Conservation (phyloP, 208 protist species). For the Leishmania major region DNA sequence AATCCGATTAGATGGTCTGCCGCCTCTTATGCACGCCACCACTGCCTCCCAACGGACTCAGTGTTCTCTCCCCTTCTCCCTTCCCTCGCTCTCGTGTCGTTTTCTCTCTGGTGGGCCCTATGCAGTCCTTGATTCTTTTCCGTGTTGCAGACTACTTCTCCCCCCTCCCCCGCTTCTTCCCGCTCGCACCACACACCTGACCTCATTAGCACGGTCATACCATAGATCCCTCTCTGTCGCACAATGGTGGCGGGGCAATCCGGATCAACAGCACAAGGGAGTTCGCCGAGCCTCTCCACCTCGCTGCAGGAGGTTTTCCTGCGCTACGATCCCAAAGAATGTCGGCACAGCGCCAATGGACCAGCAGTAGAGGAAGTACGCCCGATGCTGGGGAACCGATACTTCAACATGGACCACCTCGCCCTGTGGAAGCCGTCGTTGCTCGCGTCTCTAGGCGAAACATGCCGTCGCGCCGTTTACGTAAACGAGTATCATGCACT, state of each 20-base stretch:
- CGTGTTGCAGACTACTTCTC: neutral
- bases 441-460: constrained; percentile 26
- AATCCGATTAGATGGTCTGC: neutral
- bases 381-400: constrained; percentile 22
- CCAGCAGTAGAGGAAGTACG: constrained; percentile 14
- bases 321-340: constrained; percentile 13
- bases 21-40: neutral
- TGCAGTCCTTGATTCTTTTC: constrained; percentile 2
- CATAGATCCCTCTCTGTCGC: neutral
- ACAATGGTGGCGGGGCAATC: constrained; percentile 5
- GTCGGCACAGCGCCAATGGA: neutral
- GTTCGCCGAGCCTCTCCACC: constrained; percentile 10
- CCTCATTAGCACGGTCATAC: neutral
- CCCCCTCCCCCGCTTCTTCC: neutral
- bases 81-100: neutral
- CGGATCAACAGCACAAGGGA: constrained; percentile 3
- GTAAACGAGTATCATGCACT: constrained; percentile 49
- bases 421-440: constrained; percentile 33
- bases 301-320: constrained; percentile 22
- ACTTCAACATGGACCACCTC: constrained; percentile 33
- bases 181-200: neutral
- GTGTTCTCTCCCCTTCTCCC: neutral
- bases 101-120: neutral
- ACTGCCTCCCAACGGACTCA: neutral
- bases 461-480: constrained; percentile 17